Conservation (phyloP, 176 grass and related monocot genomes). For the Miscanthus lutarioriparius region DNA sequence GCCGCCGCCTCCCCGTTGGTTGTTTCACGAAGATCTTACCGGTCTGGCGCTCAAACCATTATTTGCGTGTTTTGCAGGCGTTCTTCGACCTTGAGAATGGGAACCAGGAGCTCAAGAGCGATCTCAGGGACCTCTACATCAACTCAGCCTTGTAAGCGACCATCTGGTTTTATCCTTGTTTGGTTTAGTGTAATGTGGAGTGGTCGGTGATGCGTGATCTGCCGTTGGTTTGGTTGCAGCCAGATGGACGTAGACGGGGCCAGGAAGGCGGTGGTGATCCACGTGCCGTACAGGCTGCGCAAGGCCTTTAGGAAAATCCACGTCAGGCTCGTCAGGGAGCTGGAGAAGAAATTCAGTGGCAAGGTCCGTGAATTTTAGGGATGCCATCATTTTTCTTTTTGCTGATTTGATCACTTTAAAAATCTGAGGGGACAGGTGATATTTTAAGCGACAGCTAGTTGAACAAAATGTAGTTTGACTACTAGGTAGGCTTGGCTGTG, state of each 20-base stretch:
- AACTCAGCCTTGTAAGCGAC: constrained; percentile 59
- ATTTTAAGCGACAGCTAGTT: background rate
- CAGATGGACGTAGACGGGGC: constrained; percentile 75
- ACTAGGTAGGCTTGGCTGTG: background rate
- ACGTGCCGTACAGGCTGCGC: constrained; percentile 80
- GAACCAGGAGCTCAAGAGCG: constrained; percentile 85
- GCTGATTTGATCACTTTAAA: background rate
- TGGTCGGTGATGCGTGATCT: background rate
- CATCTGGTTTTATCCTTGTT: background rate
- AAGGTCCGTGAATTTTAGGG: constrained; percentile 41
- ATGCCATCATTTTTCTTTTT: background rate
- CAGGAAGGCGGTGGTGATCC: constrained; percentile 83
- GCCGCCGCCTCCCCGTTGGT: background rate
- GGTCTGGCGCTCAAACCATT: background rate
- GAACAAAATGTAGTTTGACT: background rate
- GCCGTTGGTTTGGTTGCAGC: constrained; percentile 36
- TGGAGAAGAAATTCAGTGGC: constrained; percentile 97
- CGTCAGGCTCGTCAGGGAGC: constrained; percentile 82
- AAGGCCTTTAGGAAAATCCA: constrained; percentile 90
- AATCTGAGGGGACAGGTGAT: background rate
- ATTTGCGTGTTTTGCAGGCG: constrained; percentile 34
- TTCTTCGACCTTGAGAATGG: constrained; percentile 95
- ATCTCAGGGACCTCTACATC: constrained; percentile 88
- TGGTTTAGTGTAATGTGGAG: background rate
- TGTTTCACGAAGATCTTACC: background rate